Evolutionary conservation across 129 eudicot genomes (phyloP).

Genomic region (Arctium lappa): DNA sequence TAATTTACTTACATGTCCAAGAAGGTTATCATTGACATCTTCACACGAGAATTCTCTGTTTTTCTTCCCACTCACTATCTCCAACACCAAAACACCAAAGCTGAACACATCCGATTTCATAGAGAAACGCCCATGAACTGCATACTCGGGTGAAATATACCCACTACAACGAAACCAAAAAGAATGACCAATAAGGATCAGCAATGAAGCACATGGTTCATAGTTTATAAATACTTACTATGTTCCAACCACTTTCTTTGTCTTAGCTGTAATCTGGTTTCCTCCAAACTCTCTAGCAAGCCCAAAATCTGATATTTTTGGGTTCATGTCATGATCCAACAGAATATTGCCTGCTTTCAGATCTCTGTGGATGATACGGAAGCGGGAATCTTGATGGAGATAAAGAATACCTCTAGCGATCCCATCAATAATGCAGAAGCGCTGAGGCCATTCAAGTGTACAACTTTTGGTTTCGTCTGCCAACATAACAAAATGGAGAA

Average conservation of each 20-base stretch:
- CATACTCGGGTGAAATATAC: constrained; percentile 36
- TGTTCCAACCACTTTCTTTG: constrained; percentile 37
- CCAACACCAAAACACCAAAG: constrained; percentile 33
- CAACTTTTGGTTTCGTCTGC: constrained; percentile 28
- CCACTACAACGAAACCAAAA: constrained; percentile 21
- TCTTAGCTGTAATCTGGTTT: constrained; percentile 29
- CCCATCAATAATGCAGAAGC: constrained; percentile 28
- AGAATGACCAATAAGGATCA: neutral
- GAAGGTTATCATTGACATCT: constrained; percentile 30
- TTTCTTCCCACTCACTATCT: constrained; percentile 34
- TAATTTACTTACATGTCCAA: constrained; percentile 34
- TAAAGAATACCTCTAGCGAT: constrained; percentile 39
- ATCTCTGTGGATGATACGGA: constrained; percentile 38
- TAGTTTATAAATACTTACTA: constrained; percentile 9
- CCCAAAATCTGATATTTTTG: constrained; percentile 42
- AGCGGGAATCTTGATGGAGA: constrained; percentile 39
- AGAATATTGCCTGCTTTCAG: constrained; percentile 33
- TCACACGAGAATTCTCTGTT: constrained; percentile 35
- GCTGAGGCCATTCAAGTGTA: constrained; percentile 30
- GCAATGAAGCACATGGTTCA: neutral
- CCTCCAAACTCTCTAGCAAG: constrained; percentile 33
- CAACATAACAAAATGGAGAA: neutral
- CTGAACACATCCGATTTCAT: constrained; percentile 39
- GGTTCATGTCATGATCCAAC: constrained; percentile 35
- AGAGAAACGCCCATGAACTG: constrained; percentile 35